Evolutionary conservation across 148 eudicot genomes (phyloP).

Genomic region (Chenopodium berlandieri): DNA sequence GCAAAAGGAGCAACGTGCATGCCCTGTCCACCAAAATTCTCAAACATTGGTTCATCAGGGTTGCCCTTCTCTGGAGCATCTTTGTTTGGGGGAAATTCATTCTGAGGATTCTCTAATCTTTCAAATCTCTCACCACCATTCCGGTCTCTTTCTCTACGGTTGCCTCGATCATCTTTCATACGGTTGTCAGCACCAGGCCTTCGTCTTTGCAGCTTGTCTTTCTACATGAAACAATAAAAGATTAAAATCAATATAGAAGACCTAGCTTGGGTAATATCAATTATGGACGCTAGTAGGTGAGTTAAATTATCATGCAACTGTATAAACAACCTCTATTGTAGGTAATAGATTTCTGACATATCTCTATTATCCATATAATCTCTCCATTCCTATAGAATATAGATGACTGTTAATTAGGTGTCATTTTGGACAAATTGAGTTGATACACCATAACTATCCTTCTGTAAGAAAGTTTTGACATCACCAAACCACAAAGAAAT

Average conservation of each 20-base stretch:
- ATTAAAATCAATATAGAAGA: background rate
- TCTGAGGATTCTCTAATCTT: constrained; percentile 62
- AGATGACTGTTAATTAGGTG: no score
- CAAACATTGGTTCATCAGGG: constrained; percentile 76
- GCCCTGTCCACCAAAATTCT: constrained; percentile 75
- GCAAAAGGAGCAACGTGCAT: constrained; percentile 64
- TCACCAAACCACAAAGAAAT: no score
- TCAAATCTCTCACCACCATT: constrained; percentile 67
- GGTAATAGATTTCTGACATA: no score
- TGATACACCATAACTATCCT: no score
- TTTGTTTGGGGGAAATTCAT: constrained; percentile 54
- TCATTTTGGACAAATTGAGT: no score
- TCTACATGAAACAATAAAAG: constrained; percentile 40
- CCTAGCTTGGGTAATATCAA: background rate
- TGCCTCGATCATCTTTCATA: constrained; percentile 72
- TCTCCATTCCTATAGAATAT: no score
- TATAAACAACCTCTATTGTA: no score
- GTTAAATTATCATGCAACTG: no score
- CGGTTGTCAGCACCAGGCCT: constrained; percentile 63
- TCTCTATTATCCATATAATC: no score
- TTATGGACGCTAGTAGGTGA: no score
- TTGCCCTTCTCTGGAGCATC: constrained; percentile 63
- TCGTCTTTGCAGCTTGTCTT: constrained; percentile 71
- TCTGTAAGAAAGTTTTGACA: no score
- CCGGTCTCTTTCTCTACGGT: constrained; percentile 68